A percentile compares a stretch with the other conserved stretches of the same genome.
Evolutionary conservation across 257 asterid genomes (phyloP).

Genomic region (Gynochthodes officinalis): DNA sequence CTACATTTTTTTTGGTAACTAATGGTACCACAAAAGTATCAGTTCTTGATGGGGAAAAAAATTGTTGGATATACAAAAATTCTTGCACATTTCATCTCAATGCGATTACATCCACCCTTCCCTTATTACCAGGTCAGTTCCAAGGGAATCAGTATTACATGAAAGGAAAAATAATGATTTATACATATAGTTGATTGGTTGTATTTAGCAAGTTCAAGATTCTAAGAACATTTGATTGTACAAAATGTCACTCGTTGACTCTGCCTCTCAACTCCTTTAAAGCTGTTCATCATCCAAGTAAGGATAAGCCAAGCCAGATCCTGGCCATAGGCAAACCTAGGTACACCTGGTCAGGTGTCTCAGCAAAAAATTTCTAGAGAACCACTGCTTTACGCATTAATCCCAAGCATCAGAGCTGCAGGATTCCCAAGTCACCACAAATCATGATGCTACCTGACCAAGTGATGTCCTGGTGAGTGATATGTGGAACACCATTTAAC

Average conservation of each 20-base stretch:
- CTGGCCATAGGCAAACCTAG: not conserved
- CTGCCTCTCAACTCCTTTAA: not conserved
- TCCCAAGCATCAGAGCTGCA: not conserved
- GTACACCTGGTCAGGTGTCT: not conserved
- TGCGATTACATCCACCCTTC: not conserved
- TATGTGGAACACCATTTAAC: conserved; percentile 4
- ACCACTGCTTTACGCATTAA: not conserved
- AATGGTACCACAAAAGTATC: too few species aligned
- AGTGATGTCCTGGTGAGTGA: not conserved
- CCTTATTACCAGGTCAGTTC: not conserved
- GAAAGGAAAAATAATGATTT: not conserved
- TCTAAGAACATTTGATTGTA: not conserved
- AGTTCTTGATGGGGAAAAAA: too few species aligned
- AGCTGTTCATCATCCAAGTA: not conserved
- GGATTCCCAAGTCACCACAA: not conserved
- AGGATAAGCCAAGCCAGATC: not conserved
- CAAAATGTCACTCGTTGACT: not conserved
- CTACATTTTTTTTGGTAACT: too few species aligned
- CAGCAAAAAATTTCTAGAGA: not conserved
- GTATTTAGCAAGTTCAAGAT: not conserved
- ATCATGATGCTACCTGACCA: not conserved
- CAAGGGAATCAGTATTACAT: not conserved
- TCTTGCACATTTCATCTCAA: not conserved
- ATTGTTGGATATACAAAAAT: not conserved
- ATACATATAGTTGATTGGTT: not conserved